phyloP scores from a whole-genome alignment of 371 early-diverging fungal genomes.

The Basidiobolus meristosporus region DNA sequence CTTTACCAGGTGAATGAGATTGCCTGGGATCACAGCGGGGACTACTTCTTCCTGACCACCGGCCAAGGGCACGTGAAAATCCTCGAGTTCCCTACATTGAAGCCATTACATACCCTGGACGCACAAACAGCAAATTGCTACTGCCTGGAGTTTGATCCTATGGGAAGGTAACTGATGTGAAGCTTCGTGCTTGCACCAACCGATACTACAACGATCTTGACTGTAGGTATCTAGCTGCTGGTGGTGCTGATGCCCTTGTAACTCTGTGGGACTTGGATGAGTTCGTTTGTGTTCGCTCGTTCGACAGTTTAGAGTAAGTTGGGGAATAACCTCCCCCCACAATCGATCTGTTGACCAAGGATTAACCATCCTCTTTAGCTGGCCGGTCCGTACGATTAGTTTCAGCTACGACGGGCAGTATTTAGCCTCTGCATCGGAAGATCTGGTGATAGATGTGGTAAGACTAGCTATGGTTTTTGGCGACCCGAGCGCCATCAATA shows the following conservation, averaged over 20 bases:
- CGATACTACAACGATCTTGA: background rate
- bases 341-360: background rate
- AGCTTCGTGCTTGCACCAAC: background rate
- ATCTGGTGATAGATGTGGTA: conserved; percentile 61
- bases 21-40: conserved; percentile 56
- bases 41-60: conserved; percentile 58
- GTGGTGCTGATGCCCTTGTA: conserved; percentile 47
- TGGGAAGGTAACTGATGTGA: conserved; percentile 21
- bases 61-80: conserved; percentile 55
- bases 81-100: conserved; percentile 34
- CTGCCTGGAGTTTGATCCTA: conserved; percentile 66
- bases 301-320: conserved; percentile 4
- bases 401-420: conserved; percentile 73
- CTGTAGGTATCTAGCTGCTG: conserved; percentile 41
- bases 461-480: conserved; percentile 2
- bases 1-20: conserved; percentile 46
- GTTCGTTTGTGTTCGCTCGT: conserved; percentile 5
- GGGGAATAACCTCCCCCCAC: no score
- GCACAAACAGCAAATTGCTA: conserved; percentile 73
- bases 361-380: conserved; percentile 16
- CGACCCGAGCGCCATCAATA: background rate
- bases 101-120: conserved; percentile 27
- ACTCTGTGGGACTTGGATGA: conserved; percentile 39
- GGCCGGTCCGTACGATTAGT: conserved; percentile 66
- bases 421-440: conserved; percentile 67